These are phyloP conservation scores for Trichoderma breve DNA, from an alignment of 2,329 filamentous ascomycete genomes.

Conservation along the genomic window DNA sequence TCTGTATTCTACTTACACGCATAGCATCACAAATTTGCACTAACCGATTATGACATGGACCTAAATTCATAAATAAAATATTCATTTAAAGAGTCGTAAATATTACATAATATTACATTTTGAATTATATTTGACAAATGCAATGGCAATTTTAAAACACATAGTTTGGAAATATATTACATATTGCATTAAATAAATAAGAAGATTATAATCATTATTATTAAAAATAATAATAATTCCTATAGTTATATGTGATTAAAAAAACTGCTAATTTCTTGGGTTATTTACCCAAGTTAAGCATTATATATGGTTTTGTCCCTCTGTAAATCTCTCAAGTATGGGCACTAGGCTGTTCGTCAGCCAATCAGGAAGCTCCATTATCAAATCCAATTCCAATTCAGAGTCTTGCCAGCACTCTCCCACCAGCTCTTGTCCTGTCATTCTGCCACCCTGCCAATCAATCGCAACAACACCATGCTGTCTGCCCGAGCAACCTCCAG, in stretches of 20 bases:
- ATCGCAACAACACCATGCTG: slow-evolving; percentile 40
- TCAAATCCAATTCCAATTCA: slow-evolving; percentile 12
- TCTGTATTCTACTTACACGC: not conserved
- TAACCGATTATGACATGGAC: not conserved
- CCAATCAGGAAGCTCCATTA: slow-evolving; percentile 14
- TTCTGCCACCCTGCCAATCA: slow-evolving; percentile 24
- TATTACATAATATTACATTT: not conserved
- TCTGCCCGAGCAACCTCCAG: slow-evolving; percentile 43
- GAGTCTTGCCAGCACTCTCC: slow-evolving; percentile 32
- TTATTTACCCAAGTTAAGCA: not conserved
- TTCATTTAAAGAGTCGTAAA: not conserved
- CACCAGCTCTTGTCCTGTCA: slow-evolving; percentile 31
- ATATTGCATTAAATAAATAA: not conserved
- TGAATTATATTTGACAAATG: not conserved
- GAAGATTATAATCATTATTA: not conserved
- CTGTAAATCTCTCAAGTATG: not conserved
- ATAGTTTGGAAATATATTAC: not conserved
- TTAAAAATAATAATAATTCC: not conserved
- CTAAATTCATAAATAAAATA: not conserved
- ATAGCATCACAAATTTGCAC: not conserved
- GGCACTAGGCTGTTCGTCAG: not conserved
- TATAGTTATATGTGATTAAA: not conserved
- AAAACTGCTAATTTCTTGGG: not conserved
- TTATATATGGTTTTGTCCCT: not conserved
- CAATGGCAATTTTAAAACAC: not conserved